These are phyloP conservation scores for Actinomucor elegans DNA, from an alignment of 371 early-diverging fungal species.

Conservation along the genomic window DNA sequence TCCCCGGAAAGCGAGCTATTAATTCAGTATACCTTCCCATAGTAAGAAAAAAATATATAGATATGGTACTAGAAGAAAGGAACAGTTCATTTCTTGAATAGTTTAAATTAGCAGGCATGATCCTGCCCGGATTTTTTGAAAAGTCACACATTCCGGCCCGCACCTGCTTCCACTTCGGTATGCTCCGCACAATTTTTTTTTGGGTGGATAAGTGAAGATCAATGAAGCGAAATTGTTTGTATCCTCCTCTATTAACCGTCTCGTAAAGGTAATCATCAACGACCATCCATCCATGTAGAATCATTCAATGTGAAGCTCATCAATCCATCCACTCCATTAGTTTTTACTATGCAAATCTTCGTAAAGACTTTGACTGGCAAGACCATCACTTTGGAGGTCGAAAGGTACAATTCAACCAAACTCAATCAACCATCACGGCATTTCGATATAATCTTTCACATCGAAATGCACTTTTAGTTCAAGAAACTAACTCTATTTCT, in stretches of 20 bases:
- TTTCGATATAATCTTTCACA: no score
- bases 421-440: no score
- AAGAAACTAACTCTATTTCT: neutral
- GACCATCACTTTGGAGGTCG: conserved; percentile 94
- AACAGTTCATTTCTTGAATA: no score
- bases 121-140: neutral
- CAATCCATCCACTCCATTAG: conserved; percentile 18
- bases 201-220: neutral
- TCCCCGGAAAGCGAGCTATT: conserved; percentile 73
- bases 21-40: no score
- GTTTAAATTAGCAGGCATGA: no score
- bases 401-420: conserved; percentile 65
- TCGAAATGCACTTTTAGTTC: neutral
- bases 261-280: conserved; percentile 21
- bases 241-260: conserved; percentile 33
- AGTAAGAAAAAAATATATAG: no score
- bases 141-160: neutral
- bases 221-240: conserved; percentile 8
- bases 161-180: no score
- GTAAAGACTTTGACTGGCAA: conserved; percentile 86
- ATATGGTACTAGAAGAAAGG: no score
- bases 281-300: neutral
- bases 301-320: conserved; percentile 11
- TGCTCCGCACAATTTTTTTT: no score
- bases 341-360: conserved; percentile 66